Conservation (phyloP, 2,329 filamentous ascomycete species). For the Metarhizium rileyi region DNA sequence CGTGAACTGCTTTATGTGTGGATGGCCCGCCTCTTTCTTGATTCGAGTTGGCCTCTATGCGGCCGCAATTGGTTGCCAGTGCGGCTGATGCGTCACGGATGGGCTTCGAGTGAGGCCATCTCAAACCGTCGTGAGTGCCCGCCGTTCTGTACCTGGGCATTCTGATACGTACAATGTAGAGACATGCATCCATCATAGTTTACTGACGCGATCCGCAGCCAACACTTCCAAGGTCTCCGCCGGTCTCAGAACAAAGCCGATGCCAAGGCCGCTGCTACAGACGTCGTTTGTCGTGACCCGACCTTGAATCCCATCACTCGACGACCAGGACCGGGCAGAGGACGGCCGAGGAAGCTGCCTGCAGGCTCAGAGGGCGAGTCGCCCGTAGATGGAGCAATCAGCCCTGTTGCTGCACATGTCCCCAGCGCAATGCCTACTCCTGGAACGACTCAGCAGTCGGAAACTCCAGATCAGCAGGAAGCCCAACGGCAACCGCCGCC, state of each 20-base stretch:
- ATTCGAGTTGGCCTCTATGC: background rate
- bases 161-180: background rate
- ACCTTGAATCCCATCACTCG: constrained; percentile 49
- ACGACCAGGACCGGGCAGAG: constrained; percentile 47
- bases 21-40: background rate
- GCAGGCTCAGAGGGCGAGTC: background rate
- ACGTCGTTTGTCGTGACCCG: constrained; percentile 40
- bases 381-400: background rate
- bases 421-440: background rate
- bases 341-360: constrained; percentile 38
- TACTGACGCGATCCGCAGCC: constrained; percentile 26
- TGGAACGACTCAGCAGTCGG: background rate
- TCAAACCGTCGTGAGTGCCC: too few species aligned
- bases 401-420: background rate
- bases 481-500: background rate
- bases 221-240: constrained; percentile 52
- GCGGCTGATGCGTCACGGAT: background rate
- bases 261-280: constrained; percentile 21
- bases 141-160: background rate
- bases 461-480: background rate
- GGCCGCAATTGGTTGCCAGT: background rate
- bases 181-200: background rate
- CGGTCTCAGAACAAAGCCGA: constrained; percentile 45
- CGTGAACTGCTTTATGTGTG: background rate
- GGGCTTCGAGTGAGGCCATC: background rate